Conservation (phyloP, 1,139 yeast species). For the Yamadazyma spencermartinsiae region DNA sequence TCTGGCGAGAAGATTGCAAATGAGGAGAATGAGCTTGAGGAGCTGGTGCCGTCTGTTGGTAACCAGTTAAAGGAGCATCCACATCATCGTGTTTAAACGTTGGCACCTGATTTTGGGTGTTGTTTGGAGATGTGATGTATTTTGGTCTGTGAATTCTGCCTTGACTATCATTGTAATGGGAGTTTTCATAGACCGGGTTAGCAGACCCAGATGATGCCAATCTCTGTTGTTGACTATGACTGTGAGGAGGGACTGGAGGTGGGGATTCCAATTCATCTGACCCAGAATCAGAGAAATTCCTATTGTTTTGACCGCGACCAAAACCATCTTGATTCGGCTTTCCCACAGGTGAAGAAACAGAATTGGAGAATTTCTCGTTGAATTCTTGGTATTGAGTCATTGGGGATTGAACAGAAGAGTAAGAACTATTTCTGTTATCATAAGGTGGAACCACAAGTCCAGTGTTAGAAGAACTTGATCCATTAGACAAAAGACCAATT, state of each 20-base stretch:
- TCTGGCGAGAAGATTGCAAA: slow-evolving; percentile 5
- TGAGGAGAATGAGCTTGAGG: slow-evolving; percentile 6
- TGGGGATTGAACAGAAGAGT: slow-evolving; percentile 48
- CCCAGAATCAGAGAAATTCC: slow-evolving; percentile 14
- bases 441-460: slow-evolving; percentile 27
- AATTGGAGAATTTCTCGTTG: slow-evolving; percentile 42
- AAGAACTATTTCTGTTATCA: slow-evolving; percentile 33
- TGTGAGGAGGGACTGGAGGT: slow-evolving; percentile 26
- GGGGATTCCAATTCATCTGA: slow-evolving; percentile 18
- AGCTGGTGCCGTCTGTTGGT: slow-evolving; percentile 9
- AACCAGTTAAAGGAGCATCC: slow-evolving; percentile 12
- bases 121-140: slow-evolving; percentile 37
- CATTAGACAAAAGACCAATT: slow-evolving; percentile 21
- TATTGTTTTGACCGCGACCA: slow-evolving; percentile 4
- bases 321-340: slow-evolving; percentile 10
- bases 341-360: slow-evolving; percentile 14
- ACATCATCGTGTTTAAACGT: slow-evolving; percentile 15
- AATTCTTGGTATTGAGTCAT: slow-evolving; percentile 57
- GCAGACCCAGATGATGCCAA: slow-evolving; percentile 9
- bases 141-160: slow-evolving; percentile 26
- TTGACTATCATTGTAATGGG: slow-evolving; percentile 5
- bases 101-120: slow-evolving; percentile 31
- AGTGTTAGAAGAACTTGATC: slow-evolving; percentile 8
- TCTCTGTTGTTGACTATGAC: slow-evolving; percentile 7
- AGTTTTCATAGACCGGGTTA: not conserved